Evolutionary conservation across 768 basidiomycete genomes (phyloP).

Genomic region (Phlebiopsis gigantea): DNA sequence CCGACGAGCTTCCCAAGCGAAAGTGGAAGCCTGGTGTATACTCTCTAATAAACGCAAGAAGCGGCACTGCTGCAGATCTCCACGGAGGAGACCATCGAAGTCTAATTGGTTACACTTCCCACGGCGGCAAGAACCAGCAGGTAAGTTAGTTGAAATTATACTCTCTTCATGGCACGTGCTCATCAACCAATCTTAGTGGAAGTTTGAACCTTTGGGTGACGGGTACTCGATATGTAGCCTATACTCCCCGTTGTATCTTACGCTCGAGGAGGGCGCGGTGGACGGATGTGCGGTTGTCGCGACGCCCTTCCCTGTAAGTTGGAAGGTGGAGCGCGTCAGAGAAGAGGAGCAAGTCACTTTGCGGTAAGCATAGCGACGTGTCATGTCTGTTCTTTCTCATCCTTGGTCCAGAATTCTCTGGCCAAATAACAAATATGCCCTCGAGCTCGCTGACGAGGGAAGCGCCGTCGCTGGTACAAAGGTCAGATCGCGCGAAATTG

Average conservation of each 20-base stretch:
- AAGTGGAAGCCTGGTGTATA: constrained; percentile 18
- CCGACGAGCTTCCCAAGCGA: not conserved
- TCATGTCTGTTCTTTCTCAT: too few relatives aligned
- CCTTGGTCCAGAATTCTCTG: constrained; percentile 17
- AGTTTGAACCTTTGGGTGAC: constrained; percentile 21
- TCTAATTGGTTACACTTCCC: constrained; percentile 20
- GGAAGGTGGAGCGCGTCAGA: constrained; percentile 17
- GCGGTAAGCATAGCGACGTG: constrained; percentile 11
- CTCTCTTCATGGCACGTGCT: not conserved
- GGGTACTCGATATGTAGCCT: constrained; percentile 21
- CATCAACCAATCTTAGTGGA: too few relatives aligned
- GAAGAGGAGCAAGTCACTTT: constrained; percentile 14
- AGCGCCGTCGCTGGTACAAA: constrained; percentile 17
- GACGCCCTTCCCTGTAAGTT: constrained; percentile 22
- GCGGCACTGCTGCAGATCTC: constrained; percentile 22
- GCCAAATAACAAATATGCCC: constrained; percentile 19
- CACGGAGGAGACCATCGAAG: constrained; percentile 18
- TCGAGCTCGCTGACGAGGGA: constrained; percentile 19
- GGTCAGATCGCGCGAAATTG: constrained; percentile 7
- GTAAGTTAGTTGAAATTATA: constrained; percentile 5
- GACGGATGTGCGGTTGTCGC: constrained; percentile 17
- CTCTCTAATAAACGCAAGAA: constrained; percentile 20
- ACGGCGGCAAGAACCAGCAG: constrained; percentile 23
- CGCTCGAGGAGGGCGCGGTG: constrained; percentile 14
- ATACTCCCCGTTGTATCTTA: constrained; percentile 15